These are phyloP conservation scores for Kernera saxatilis DNA, from an alignment of 345 rosid species.

Conservation along the genomic window DNA sequence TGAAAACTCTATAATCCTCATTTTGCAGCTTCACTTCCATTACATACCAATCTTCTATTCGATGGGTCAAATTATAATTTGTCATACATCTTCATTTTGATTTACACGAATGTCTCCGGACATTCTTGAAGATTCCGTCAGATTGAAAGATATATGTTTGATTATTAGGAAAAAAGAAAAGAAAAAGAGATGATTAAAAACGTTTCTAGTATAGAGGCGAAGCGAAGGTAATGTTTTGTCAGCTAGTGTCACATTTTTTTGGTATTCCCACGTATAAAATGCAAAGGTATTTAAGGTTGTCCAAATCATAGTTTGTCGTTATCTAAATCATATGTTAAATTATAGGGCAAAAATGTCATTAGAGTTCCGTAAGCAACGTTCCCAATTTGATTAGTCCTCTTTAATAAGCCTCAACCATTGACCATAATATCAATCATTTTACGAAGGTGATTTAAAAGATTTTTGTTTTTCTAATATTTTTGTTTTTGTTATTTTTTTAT, in stretches of 20 bases:
- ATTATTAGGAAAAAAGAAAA: neutral
- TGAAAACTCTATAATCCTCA: neutral
- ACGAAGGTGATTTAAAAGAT: neutral
- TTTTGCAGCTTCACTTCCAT: neutral
- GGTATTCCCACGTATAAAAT: neutral
- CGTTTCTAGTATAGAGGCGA: neutral
- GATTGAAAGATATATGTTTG: neutral
- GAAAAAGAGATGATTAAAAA: neutral
- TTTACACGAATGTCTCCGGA: neutral
- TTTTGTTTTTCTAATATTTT: neutral
- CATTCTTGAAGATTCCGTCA: neutral
- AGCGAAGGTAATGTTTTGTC: neutral
- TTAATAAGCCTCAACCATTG: slow-evolving; percentile 4
- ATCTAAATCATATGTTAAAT: neutral
- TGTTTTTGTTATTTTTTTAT: neutral
- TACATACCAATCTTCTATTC: neutral
- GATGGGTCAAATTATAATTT: neutral
- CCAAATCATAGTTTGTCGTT: neutral
- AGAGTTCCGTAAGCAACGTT: slow-evolving; percentile 8
- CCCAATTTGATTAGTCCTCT: slow-evolving; percentile 1
- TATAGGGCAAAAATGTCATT: neutral
- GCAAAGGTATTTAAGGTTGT: slow-evolving; percentile 13
- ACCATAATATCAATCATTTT: slow-evolving; percentile 1
- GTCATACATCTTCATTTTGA: neutral
- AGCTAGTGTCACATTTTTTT: neutral